Conservation (phyloP, 2,329 filamentous ascomycete genomes). For the Gaeumannomyces tritici region DNA sequence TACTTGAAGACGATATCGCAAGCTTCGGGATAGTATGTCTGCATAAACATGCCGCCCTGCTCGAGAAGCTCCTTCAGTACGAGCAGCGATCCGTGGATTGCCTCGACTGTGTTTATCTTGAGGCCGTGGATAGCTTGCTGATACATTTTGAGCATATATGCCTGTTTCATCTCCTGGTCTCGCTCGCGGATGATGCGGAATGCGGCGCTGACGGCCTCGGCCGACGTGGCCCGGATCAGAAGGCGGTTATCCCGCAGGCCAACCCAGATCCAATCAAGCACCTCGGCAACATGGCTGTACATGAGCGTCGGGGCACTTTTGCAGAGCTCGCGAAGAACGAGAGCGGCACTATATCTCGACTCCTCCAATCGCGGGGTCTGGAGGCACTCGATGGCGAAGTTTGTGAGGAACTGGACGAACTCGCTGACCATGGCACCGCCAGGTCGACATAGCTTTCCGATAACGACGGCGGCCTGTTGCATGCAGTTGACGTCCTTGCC, state of each 20-base stretch:
- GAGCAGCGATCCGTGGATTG: slow-evolving; percentile 86
- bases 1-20: slow-evolving; percentile 89
- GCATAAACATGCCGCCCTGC: slow-evolving; percentile 99
- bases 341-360: slow-evolving; percentile 82
- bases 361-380: slow-evolving; percentile 93
- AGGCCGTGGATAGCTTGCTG: slow-evolving; percentile 75
- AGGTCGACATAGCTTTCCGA: slow-evolving; percentile 84
- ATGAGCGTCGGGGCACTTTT: slow-evolving; percentile 90
- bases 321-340: slow-evolving; percentile 83
- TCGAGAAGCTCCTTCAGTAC: slow-evolving; percentile 87
- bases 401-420: slow-evolving; percentile 92
- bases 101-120: slow-evolving; percentile 71
- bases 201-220: slow-evolving; percentile 87
- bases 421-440: slow-evolving; percentile 92
- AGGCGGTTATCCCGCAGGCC: slow-evolving; percentile 83
- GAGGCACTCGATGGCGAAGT: slow-evolving; percentile 92
- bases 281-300: slow-evolving; percentile 89
- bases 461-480: slow-evolving; percentile 77
- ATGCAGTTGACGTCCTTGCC: slow-evolving; percentile 88
- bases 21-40: slow-evolving; percentile 81
- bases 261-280: slow-evolving; percentile 95
- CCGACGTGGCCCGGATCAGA: slow-evolving; percentile 83
- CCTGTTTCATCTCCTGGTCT: slow-evolving; percentile 76
- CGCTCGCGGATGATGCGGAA: slow-evolving; percentile 93
- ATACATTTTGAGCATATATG: slow-evolving; percentile 88